Evolutionary conservation across 1,284 basidiomycete genomes (phyloP).

Genomic region (Fomes fomentarius): DNA sequence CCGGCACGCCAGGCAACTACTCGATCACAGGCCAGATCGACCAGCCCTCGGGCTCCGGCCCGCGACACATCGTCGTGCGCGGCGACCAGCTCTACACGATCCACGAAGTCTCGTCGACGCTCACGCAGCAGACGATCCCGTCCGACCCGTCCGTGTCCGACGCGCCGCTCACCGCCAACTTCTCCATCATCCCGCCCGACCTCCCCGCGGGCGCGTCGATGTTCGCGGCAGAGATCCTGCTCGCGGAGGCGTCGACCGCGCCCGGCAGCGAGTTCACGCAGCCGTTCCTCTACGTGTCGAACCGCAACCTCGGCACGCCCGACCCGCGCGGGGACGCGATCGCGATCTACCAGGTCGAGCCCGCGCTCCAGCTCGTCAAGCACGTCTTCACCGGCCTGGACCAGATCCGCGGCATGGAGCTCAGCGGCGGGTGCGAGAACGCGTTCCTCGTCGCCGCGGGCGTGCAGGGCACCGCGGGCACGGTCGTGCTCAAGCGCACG

Average conservation of each 20-base stretch:
- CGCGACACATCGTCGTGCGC: conserved; percentile 61
- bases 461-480: conserved; percentile 53
- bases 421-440: conserved; percentile 50
- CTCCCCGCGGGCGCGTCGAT: conserved; percentile 51
- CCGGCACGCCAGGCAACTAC: conserved; percentile 45
- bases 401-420: conserved; percentile 65
- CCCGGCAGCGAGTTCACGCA: conserved; percentile 29
- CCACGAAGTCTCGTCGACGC: conserved; percentile 65
- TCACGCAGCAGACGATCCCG: conserved; percentile 66
- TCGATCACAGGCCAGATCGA: conserved; percentile 61
- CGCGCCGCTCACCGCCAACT: conserved; percentile 47
- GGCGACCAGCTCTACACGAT: conserved; percentile 60
- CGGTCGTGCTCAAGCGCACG: conserved; percentile 55
- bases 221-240: conserved; percentile 52
- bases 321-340: conserved; percentile 42
- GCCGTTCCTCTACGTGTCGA: conserved; percentile 41
- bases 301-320: conserved; percentile 39
- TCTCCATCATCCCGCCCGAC: conserved; percentile 59
- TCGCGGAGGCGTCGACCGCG: conserved; percentile 29
- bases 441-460: conserved; percentile 61
- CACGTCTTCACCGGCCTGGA: conserved; percentile 65
- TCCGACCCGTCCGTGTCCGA: conserved; percentile 43
- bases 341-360: conserved; percentile 35
- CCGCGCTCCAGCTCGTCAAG: conserved; percentile 40
- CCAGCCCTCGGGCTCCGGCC: conserved; percentile 66